phyloP scores from a whole-genome alignment of 768 basidiomycete species.

The Boletus subparvulus region DNA sequence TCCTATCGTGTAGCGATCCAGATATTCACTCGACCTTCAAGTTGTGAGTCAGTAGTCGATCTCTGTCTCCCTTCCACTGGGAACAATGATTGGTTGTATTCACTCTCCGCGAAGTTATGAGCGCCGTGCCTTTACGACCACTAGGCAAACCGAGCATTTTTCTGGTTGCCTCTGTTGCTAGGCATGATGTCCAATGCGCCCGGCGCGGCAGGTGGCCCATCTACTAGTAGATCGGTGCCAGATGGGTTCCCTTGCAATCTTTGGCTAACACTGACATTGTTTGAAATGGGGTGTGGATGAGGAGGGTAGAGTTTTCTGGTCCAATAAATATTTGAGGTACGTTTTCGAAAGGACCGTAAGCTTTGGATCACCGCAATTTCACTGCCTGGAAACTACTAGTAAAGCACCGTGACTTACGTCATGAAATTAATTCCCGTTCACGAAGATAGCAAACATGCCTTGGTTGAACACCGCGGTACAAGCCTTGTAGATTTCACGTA shows the following conservation, averaged over 20 bases:
- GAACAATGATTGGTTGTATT: neutral
- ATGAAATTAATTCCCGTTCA: constrained; percentile 5
- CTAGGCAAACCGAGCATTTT: neutral
- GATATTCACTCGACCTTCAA: neutral
- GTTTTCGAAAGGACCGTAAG: neutral
- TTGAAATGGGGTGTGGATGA: too few species aligned
- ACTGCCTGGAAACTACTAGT: too few species aligned
- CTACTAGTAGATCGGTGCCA: too few species aligned
- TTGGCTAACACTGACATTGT: too few species aligned
- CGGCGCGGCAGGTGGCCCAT: too few species aligned
- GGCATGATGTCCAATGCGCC: neutral
- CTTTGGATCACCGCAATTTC: neutral
- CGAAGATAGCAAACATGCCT: neutral
- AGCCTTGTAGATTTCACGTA: neutral
- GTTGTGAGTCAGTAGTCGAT: neutral
- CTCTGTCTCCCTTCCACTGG: neutral
- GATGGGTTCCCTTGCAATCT: too few species aligned
- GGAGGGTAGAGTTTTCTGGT: too few species aligned
- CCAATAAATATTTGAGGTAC: neutral
- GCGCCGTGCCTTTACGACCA: neutral
- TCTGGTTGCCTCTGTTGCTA: neutral
- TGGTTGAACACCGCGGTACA: neutral
- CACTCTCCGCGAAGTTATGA: neutral
- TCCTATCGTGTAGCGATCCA: neutral
- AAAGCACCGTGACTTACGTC: neutral